phyloP scores from a whole-genome alignment of 306 rosid species.

The Cicer bijugum region DNA sequence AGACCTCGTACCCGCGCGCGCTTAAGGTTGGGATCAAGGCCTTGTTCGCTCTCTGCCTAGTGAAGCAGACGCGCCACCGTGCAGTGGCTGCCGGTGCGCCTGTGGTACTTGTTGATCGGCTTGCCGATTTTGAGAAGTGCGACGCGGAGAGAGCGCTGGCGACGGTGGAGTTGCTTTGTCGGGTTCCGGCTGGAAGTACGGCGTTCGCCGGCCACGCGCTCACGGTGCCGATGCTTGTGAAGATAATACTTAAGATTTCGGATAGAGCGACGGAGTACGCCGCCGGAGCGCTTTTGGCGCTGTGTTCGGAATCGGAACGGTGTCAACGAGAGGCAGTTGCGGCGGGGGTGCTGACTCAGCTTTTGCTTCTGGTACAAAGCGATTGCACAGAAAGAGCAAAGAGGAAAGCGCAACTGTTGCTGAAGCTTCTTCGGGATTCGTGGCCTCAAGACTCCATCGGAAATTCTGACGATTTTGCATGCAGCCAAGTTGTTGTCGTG shows the following conservation, averaged over 20 bases:
- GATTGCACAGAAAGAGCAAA: constrained; percentile 92
- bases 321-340: constrained; percentile 75
- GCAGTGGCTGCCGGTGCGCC: constrained; percentile 81
- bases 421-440: constrained; percentile 97
- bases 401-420: constrained; percentile 86
- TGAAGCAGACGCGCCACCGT: constrained; percentile 73
- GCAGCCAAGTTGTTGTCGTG: constrained; percentile 70
- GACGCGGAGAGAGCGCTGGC: constrained; percentile 88
- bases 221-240: constrained; percentile 83
- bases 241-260: constrained; percentile 76
- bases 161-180: constrained; percentile 75
- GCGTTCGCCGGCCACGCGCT: constrained; percentile 76
- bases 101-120: constrained; percentile 61
- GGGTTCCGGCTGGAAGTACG: constrained; percentile 62
- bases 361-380: constrained; percentile 80
- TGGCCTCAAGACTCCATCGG: constrained; percentile 88
- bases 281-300: constrained; percentile 78
- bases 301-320: constrained; percentile 75
- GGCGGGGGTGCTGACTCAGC: constrained; percentile 81
- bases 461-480: constrained; percentile 80
- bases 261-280: constrained; percentile 93
- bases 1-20: constrained; percentile 65
- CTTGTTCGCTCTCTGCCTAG: constrained; percentile 73
- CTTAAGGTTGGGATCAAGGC: constrained; percentile 79
- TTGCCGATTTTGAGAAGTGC: constrained; percentile 80